Percentiles rank a stretch among this genome's conserved stretches.
Conservation (phyloP, 371 early-diverging fungal genomes). For the Enteropsectra breve region DNA sequence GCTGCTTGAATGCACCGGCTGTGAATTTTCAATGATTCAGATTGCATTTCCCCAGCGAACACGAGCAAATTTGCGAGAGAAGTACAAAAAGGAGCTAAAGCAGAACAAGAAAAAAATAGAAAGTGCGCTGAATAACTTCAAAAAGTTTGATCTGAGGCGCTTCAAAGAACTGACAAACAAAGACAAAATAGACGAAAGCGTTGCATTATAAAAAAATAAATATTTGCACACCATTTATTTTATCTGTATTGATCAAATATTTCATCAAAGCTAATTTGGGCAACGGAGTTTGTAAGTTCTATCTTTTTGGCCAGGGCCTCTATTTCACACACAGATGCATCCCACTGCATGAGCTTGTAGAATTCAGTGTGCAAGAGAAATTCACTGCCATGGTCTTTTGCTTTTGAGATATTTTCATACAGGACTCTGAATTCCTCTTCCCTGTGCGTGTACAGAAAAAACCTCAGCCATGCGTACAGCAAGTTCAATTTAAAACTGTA, state of each 20-base stretch:
- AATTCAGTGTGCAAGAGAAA: background rate
- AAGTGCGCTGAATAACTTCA: slow-evolving; percentile 23
- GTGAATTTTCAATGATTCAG: slow-evolving; percentile 56
- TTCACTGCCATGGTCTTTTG: background rate
- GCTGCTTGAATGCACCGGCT: slow-evolving; percentile 53
- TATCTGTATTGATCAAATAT: background rate
- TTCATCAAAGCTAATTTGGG: background rate
- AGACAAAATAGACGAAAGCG: background rate
- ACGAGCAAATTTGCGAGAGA: slow-evolving; percentile 52
- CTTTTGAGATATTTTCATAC: background rate
- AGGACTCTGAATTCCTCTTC: background rate
- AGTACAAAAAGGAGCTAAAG: slow-evolving; percentile 54
- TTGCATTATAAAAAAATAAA: background rate
- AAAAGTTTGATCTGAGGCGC: slow-evolving; percentile 24
- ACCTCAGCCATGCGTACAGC: slow-evolving; percentile 4
- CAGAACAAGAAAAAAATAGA: slow-evolving; percentile 36
- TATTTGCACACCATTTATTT: background rate
- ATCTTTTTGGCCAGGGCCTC: background rate
- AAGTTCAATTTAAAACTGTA: background rate
- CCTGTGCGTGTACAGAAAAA: background rate
- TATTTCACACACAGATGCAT: background rate
- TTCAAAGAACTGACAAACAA: slow-evolving; percentile 17
- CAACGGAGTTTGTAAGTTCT: background rate
- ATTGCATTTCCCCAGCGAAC: slow-evolving; percentile 51
- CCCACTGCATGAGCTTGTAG: background rate